Conservation (phyloP, 345 rosid genomes). For the Populus tremula region DNA sequence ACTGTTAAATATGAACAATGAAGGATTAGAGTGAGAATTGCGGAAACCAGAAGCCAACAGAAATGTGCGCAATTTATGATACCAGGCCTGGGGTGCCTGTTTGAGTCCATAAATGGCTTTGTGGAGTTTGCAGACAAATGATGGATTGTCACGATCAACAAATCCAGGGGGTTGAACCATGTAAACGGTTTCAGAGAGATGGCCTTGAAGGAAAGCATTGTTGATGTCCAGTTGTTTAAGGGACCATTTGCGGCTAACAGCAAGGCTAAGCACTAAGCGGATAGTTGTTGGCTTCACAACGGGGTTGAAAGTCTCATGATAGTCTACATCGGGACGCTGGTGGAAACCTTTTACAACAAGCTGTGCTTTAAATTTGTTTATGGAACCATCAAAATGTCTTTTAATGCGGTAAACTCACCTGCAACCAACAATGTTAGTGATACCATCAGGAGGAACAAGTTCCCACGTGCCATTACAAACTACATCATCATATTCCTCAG, state of each 20-base stretch:
- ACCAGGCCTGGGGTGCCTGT: not conserved
- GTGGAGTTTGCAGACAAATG: not conserved
- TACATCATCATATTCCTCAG: not conserved
- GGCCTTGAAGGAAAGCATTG: not conserved
- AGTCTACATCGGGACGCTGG: not conserved
- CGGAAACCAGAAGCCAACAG: rapidly evolving
- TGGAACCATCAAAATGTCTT: too few relatives aligned
- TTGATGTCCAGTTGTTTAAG: not conserved
- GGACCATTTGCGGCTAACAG: not conserved
- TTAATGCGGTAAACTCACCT: too few relatives aligned
- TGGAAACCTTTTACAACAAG: too few relatives aligned
- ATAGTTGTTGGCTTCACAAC: not conserved
- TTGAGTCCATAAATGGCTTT: not conserved
- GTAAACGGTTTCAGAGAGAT: not conserved
- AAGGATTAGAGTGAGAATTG: not conserved
- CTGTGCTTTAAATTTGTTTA: too few relatives aligned
- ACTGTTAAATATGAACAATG: rapidly evolving
- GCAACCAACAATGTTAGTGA: too few relatives aligned
- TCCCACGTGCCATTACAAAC: not conserved
- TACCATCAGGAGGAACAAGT: too few relatives aligned
- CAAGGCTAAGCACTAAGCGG: not conserved
- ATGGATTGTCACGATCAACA: rapidly evolving
- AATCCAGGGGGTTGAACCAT: not conserved
- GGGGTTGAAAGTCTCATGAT: not conserved
- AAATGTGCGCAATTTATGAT: not conserved